Conservation (phyloP, 2,329 filamentous ascomycete species). For the Tolypocladium tropicale region DNA sequence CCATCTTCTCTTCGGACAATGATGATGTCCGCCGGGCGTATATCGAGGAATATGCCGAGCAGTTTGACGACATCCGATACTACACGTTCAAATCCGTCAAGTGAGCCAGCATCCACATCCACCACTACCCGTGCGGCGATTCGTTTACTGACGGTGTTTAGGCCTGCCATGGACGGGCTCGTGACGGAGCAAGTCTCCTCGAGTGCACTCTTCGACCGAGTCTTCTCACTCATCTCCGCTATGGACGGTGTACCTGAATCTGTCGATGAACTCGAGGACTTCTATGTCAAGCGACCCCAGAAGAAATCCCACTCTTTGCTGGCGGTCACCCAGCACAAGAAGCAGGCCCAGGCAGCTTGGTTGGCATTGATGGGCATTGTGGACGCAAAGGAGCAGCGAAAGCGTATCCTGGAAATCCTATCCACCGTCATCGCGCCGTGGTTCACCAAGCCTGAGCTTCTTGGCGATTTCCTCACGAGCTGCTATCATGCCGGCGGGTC, state of each 20-base stretch:
- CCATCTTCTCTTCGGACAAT: constrained; percentile 47
- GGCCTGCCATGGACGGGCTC: constrained; percentile 15
- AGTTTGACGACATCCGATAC: constrained; percentile 76
- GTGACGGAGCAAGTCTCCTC: constrained; percentile 7
- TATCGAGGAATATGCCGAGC: constrained; percentile 64
- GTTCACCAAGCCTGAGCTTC: constrained; percentile 77
- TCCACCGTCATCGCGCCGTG: constrained; percentile 74
- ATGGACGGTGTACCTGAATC: constrained; percentile 63
- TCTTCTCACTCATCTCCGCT: constrained; percentile 51
- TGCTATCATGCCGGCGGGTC: constrained; percentile 82
- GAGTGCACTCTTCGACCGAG: constrained; percentile 37
- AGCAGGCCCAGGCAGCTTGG: constrained; percentile 79
- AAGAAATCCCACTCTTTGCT: constrained; percentile 58
- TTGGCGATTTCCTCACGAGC: constrained; percentile 96
- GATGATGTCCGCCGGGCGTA: constrained; percentile 61
- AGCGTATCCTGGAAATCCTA: constrained; percentile 65
- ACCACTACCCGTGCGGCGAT: constrained; percentile 14
- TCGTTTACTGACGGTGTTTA: constrained; percentile 6
- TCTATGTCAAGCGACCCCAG: constrained; percentile 54
- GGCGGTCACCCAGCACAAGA: constrained; percentile 62
- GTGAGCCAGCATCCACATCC: constrained; percentile 34
- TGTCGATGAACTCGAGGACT: constrained; percentile 55
- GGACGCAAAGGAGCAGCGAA: constrained; percentile 64
- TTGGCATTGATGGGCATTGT: constrained; percentile 60
- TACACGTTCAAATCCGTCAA: constrained; percentile 67